Conservation (phyloP, 768 basidiomycete species). For the Tylopilus sp. region DNA sequence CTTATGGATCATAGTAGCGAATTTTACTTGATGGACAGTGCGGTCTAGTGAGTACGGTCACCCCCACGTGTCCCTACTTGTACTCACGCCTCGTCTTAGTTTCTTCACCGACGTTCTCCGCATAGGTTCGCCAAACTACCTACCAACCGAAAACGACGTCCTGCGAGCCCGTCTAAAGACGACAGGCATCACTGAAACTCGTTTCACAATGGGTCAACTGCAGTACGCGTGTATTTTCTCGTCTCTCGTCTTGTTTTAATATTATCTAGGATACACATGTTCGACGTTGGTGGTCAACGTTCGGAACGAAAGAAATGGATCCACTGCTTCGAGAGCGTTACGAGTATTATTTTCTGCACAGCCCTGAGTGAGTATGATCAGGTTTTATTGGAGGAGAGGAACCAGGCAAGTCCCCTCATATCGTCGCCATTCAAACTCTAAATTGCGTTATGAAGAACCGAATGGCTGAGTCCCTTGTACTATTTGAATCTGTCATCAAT, state of each 20-base stretch:
- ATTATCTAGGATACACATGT: slow-evolving; percentile 55
- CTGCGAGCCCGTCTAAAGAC: slow-evolving; percentile 86
- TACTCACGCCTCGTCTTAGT: slow-evolving; percentile 36
- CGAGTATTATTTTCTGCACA: slow-evolving; percentile 76
- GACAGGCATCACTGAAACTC: slow-evolving; percentile 87
- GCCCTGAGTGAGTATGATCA: slow-evolving; percentile 77
- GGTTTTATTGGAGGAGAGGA: slow-evolving; percentile 58
- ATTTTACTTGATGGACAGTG: slow-evolving; percentile 96
- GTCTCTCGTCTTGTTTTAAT: neutral
- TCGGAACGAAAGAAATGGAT: slow-evolving; percentile 84
- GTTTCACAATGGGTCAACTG: slow-evolving; percentile 67
- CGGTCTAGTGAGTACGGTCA: slow-evolving; percentile 63
- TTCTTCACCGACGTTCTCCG: slow-evolving; percentile 86
- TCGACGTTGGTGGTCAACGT: slow-evolving; percentile 77
- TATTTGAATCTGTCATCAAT: slow-evolving; percentile 78
- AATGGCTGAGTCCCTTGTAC: slow-evolving; percentile 68
- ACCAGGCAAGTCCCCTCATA: slow-evolving; percentile 21
- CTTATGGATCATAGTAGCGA: slow-evolving; percentile 61
- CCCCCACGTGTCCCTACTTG: neutral
- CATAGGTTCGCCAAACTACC: slow-evolving; percentile 77
- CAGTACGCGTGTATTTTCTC: slow-evolving; percentile 36
- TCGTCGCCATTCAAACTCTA: neutral
- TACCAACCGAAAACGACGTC: slow-evolving; percentile 84
- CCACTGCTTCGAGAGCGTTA: slow-evolving; percentile 75
- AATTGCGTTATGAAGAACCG: slow-evolving; percentile 48